phyloP scores from a whole-genome alignment of 352 stramenopile species.

The Phytophthora syringae region DNA sequence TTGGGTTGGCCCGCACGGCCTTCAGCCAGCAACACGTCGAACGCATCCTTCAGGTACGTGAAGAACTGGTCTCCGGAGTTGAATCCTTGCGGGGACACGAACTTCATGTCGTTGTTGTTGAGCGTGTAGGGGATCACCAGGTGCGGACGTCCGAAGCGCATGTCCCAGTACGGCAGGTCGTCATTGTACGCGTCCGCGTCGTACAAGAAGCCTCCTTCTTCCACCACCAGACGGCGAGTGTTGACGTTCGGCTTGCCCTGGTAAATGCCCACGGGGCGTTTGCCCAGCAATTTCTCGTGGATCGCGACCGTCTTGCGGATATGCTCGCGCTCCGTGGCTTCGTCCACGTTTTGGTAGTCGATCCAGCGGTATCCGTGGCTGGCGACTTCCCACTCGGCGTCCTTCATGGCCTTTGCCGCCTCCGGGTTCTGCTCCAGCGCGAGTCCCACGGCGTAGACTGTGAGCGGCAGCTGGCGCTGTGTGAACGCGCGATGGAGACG shows the following conservation, averaged over 20 bases:
- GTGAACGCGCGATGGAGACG: constrained; percentile 93
- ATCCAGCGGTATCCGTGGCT: constrained; percentile 96
- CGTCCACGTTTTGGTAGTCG: constrained; percentile 95
- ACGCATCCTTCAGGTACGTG: constrained; percentile 92
- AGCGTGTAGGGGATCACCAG: constrained; percentile 97
- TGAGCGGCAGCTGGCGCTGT: constrained; percentile 87
- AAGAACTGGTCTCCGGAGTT: constrained; percentile 94
- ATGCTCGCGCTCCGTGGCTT: constrained; percentile 92
- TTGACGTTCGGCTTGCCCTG: constrained; percentile 96
- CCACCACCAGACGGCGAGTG: constrained; percentile 90
- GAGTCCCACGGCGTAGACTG: constrained; percentile 95
- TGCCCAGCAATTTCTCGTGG: constrained; percentile 90
- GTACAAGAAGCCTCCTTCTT: constrained; percentile 96
- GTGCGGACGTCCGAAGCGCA: constrained; percentile 88
- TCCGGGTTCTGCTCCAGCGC: constrained; percentile 95
- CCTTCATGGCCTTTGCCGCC: constrained; percentile 90
- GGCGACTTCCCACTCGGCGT: constrained; percentile 93
- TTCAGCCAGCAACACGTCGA: constrained; percentile 91
- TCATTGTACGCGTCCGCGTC: constrained; percentile 96
- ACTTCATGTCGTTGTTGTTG: constrained; percentile 97
- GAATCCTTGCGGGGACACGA: constrained; percentile 92
- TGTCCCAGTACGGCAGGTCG: constrained; percentile 96
- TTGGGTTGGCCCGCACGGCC: constrained; percentile 87
- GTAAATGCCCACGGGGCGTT: constrained; percentile 94
- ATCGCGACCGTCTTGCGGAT: constrained; percentile 93